Percentiles rank a stretch among this genome's conserved stretches.
These are phyloP conservation scores for Talaromyces sp. DNA, from an alignment of 2,329 filamentous ascomycete species.

Conservation along the genomic window DNA sequence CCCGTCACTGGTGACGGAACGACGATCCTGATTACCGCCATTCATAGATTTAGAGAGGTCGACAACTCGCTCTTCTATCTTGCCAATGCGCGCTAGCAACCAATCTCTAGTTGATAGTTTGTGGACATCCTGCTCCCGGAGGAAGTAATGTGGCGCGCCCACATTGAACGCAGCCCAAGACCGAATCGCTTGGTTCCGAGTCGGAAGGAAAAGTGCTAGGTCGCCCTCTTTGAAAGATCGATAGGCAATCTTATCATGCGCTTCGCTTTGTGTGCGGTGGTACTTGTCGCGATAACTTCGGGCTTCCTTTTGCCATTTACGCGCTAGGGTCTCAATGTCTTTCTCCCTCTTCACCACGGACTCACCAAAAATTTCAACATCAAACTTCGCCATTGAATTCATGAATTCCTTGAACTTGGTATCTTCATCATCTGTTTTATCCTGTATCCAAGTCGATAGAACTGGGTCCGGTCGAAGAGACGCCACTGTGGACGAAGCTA, in stretches of 20 bases:
- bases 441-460: slow-evolving; percentile 77
- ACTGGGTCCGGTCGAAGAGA: slow-evolving; percentile 57
- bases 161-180: slow-evolving; percentile 99
- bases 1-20: slow-evolving; percentile 49
- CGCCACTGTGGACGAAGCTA: slow-evolving; percentile 31
- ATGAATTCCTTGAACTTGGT: slow-evolving; percentile 72
- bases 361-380: slow-evolving; percentile 78
- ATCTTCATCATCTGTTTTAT: slow-evolving; percentile 59
- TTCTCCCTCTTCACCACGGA: slow-evolving; percentile 83
- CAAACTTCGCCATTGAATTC: slow-evolving; percentile 67
- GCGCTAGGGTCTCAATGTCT: slow-evolving; percentile 86
- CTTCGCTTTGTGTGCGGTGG: slow-evolving; percentile 72
- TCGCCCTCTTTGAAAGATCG: slow-evolving; percentile 95
- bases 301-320: slow-evolving; percentile 88
- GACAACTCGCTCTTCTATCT: slow-evolving; percentile 87
- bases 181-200: slow-evolving; percentile 85
- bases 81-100: slow-evolving; percentile 90
- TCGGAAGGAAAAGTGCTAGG: slow-evolving; percentile 87
- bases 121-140: slow-evolving; percentile 87
- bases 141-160: slow-evolving; percentile 92
- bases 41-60: slow-evolving; percentile 78
- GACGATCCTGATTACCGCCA: slow-evolving; percentile 47
- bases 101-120: slow-evolving; percentile 81
- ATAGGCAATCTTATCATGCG: slow-evolving; percentile 94
- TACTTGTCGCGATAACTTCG: slow-evolving; percentile 83